phyloP scores from a whole-genome alignment of 768 basidiomycete genomes.

The Myochromella boudieri region DNA sequence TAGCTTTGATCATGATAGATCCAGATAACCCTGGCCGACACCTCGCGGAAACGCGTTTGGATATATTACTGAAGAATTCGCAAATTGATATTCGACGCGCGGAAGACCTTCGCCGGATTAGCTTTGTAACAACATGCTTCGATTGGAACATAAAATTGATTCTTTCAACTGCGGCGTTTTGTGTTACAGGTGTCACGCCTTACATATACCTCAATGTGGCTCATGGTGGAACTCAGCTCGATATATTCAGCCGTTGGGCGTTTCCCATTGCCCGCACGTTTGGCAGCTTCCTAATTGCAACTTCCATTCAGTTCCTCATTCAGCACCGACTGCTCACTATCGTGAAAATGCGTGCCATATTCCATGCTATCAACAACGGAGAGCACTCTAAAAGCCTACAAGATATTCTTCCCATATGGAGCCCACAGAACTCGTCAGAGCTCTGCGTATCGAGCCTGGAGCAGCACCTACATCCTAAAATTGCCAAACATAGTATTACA shows the following conservation, averaged over 20 bases:
- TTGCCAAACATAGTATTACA: neutral
- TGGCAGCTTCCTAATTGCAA: conserved; percentile 14
- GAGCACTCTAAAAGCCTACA: neutral
- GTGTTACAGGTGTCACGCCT: conserved; percentile 4
- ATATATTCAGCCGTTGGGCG: conserved; percentile 5
- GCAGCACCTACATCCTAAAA: neutral
- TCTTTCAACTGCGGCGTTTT: neutral
- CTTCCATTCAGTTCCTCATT: conserved; percentile 14
- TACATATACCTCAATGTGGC: conserved; percentile 9
- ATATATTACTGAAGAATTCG: conserved; percentile 3
- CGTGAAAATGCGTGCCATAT: conserved; percentile 1
- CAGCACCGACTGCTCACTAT: conserved; percentile 10
- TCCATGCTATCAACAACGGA: conserved; percentile 5
- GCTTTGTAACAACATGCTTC: neutral
- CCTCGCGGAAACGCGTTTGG: conserved; percentile 10
- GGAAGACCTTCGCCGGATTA: conserved; percentile 1
- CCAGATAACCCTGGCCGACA: neutral
- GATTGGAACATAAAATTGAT: conserved; percentile 12
- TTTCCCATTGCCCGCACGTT: conserved; percentile 14
- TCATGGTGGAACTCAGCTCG: neutral
- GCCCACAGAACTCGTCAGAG: neutral
- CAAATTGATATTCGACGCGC: conserved; percentile 5
- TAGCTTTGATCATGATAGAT: conserved; percentile 17
- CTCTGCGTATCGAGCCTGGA: neutral
- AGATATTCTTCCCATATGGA: neutral